phyloP scores from a whole-genome alignment of 176 grass and related monocot species.

The Eremochloa ophiuroides region DNA sequence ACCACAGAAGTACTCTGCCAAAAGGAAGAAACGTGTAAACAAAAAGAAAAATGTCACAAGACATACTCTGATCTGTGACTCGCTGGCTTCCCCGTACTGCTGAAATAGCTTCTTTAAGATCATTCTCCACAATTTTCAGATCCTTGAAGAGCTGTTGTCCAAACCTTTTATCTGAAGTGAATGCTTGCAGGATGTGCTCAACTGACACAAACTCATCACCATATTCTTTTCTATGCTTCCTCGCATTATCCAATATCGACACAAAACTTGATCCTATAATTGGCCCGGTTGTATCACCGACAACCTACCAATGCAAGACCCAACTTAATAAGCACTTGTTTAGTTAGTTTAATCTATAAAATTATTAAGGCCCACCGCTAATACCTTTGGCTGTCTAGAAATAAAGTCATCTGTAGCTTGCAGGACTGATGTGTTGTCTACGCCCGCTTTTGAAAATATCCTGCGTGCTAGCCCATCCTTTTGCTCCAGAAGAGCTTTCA shows the following conservation, averaged over 20 bases:
- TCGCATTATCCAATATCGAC: constrained; percentile 68
- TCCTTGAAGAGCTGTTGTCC: constrained; percentile 78
- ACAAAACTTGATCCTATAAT: constrained; percentile 69
- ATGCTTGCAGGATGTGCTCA: constrained; percentile 78
- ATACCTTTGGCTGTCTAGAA: constrained; percentile 73
- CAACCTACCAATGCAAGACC: constrained; percentile 49
- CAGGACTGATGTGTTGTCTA: constrained; percentile 71
- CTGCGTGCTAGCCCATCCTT: constrained; percentile 90
- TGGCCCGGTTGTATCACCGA: constrained; percentile 71
- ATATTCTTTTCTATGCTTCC: constrained; percentile 79
- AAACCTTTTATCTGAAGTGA: constrained; percentile 80
- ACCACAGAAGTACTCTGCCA: not conserved
- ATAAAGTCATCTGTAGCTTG: constrained; percentile 86
- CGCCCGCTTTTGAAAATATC: constrained; percentile 83
- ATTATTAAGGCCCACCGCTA: not conserved
- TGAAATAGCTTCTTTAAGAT: constrained; percentile 68
- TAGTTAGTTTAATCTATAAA: not conserved
- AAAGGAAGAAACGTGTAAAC: not conserved
- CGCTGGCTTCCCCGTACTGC: constrained; percentile 78
- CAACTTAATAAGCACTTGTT: not conserved
- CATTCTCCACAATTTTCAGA: constrained; percentile 68
- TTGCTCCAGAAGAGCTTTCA: constrained; percentile 95
- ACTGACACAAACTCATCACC: constrained; percentile 87
- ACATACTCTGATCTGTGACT: constrained; percentile 97
- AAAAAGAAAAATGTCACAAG: not conserved